Evolutionary conservation across 2,329 filamentous ascomycete species (phyloP).

Genomic region (Pseudopithomyces chartarum): DNA sequence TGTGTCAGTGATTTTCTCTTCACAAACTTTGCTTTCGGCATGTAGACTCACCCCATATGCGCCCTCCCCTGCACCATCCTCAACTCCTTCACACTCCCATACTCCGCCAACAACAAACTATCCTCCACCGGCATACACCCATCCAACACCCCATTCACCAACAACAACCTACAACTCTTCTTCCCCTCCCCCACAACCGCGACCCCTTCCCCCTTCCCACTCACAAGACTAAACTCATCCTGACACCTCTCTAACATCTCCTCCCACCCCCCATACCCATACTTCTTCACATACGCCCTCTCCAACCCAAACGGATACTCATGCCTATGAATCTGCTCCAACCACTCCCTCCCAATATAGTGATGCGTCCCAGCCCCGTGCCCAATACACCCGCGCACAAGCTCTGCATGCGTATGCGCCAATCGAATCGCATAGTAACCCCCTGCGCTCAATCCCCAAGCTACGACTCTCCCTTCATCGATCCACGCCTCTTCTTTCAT

Average conservation of each 20-base stretch:
- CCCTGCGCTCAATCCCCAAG: slow-evolving; percentile 63
- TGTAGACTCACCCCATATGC: slow-evolving; percentile 50
- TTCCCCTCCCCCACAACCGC: slow-evolving; percentile 42
- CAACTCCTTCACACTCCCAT: slow-evolving; percentile 59
- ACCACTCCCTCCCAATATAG: slow-evolving; percentile 62
- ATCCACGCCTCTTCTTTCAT: slow-evolving; percentile 51
- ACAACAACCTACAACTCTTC: slow-evolving; percentile 53
- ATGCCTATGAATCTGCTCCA: slow-evolving; percentile 56
- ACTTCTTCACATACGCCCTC: slow-evolving; percentile 54
- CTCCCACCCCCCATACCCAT: slow-evolving; percentile 41
- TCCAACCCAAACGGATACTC: slow-evolving; percentile 65
- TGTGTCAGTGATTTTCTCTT: slow-evolving; percentile 36
- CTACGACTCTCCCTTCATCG: slow-evolving; percentile 53
- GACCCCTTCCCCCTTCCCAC: slow-evolving; percentile 57
- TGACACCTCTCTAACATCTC: slow-evolving; percentile 54
- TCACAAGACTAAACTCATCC: slow-evolving; percentile 58
- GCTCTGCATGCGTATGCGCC: slow-evolving; percentile 60
- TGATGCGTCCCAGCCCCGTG: slow-evolving; percentile 62
- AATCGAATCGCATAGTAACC: slow-evolving; percentile 63
- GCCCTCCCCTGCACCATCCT: slow-evolving; percentile 49
- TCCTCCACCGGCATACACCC: slow-evolving; percentile 67
- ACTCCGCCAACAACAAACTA: slow-evolving; percentile 57
- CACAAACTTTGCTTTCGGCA: slow-evolving; percentile 41
- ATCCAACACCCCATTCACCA: slow-evolving; percentile 63
- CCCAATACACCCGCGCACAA: slow-evolving; percentile 55